phyloP scores from a whole-genome alignment of 164 flowering plant species.

The Umbellularia californica region DNA sequence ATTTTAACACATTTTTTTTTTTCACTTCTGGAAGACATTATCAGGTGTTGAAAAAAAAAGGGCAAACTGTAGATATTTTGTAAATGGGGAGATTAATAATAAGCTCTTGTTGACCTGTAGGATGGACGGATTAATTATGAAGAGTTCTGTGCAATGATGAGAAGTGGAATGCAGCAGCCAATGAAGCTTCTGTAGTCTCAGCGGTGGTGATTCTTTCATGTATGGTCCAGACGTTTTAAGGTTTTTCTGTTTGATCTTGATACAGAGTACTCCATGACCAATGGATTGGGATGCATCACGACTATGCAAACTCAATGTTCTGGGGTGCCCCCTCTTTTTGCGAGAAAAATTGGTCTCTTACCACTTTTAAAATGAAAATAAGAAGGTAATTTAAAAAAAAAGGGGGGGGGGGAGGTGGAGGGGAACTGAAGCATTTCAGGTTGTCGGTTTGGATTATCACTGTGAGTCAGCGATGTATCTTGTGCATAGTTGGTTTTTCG shows the following conservation, averaged over 20 bases:
- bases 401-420: no score
- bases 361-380: background rate
- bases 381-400: background rate
- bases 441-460: background rate
- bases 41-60: background rate
- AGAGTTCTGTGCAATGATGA: constrained; percentile 81
- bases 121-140: constrained; percentile 83
- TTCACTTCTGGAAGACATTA: background rate
- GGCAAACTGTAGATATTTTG: background rate
- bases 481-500: background rate
- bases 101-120: constrained; percentile 26
- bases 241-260: background rate
- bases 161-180: constrained; percentile 59
- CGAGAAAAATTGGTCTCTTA: background rate
- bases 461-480: background rate
- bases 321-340: background rate
- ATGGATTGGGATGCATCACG: background rate
- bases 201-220: background rate
- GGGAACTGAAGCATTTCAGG: background rate
- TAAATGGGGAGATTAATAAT: constrained; percentile 2
- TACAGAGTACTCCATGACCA: background rate
- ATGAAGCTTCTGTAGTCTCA: constrained; percentile 41
- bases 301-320: background rate
- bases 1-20: no score
- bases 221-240: background rate